A percentile compares a stretch with the other conserved stretches of the same genome.
These are phyloP conservation scores for Pilatotrama ljubarskyi DNA, from an alignment of 768 basidiomycete species.

Conservation along the genomic window DNA sequence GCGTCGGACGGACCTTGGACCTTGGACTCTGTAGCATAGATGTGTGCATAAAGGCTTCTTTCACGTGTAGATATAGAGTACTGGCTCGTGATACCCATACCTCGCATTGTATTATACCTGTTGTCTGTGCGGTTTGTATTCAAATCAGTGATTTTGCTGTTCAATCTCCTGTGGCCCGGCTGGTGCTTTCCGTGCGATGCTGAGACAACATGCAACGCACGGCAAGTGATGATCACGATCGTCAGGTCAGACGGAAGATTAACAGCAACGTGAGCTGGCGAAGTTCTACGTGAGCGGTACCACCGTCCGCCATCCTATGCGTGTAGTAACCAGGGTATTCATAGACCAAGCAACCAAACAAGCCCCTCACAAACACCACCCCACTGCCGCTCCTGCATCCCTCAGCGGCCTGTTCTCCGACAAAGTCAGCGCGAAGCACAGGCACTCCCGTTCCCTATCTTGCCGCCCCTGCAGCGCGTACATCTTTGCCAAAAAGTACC, in stretches of 20 bases:
- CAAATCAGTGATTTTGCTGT: not conserved
- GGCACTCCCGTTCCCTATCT: constrained; percentile 72
- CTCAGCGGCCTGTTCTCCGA: constrained; percentile 65
- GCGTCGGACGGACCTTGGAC: not conserved
- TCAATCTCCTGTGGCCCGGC: not conserved
- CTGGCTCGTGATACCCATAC: not conserved
- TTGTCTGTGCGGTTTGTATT: constrained; percentile 8
- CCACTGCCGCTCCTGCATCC: constrained; percentile 61
- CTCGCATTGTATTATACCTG: constrained; percentile 7
- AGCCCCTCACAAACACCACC: constrained; percentile 49
- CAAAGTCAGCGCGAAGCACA: constrained; percentile 65
- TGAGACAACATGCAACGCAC: not conserved
- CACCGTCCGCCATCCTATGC: not conserved
- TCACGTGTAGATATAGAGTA: not conserved
- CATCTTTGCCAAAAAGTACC: constrained; percentile 88
- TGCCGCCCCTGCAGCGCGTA: constrained; percentile 73
- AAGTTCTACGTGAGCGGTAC: not conserved
- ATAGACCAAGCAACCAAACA: not conserved
- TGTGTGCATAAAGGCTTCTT: constrained; percentile 8
- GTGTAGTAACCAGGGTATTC: constrained; percentile 14
- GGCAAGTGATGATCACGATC: too few species aligned
- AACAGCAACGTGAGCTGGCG: constrained; percentile 6
- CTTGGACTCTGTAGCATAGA: not conserved
- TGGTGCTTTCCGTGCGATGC: too few species aligned
- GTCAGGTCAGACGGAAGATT: not conserved